Evolutionary conservation across 805 yeast genomes (phyloP).

Genomic region (Lachancea fermentati): DNA sequence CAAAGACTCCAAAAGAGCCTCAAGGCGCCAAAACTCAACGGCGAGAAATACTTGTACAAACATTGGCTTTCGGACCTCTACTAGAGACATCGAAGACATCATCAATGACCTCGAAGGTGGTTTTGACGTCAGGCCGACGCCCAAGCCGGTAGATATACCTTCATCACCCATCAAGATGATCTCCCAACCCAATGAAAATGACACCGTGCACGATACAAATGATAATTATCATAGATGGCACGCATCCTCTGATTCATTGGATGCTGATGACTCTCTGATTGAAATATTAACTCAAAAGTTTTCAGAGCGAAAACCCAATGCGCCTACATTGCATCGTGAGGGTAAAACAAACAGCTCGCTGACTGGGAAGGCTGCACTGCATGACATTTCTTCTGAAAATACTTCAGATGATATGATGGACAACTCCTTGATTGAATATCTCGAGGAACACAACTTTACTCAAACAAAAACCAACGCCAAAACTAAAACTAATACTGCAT

Average conservation of each 20-base stretch:
- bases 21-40: conserved; percentile 3
- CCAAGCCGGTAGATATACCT: conserved; percentile 19
- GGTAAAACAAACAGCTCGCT: background rate
- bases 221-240: background rate
- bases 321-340: background rate
- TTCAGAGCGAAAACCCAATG: conserved; percentile 6
- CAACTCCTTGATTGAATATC: conserved; percentile 20
- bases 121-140: conserved; percentile 10
- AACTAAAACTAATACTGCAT: background rate
- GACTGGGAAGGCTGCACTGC: background rate
- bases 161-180: conserved; percentile 23
- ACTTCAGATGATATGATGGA: conserved; percentile 10
- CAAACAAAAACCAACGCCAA: background rate
- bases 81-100: conserved; percentile 30
- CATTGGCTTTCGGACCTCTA: conserved; percentile 5
- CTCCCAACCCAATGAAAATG: conserved; percentile 1
- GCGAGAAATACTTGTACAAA: background rate
- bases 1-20: background rate
- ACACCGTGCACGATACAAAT: conserved; percentile 3
- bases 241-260: conserved; percentile 10
- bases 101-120: conserved; percentile 26
- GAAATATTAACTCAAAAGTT: conserved; percentile 24
- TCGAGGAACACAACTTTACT: conserved; percentile 8
- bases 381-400: background rate
- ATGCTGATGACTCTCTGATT: conserved; percentile 26